Conservation (phyloP, 306 rosid species). For the Castanea crenata region DNA sequence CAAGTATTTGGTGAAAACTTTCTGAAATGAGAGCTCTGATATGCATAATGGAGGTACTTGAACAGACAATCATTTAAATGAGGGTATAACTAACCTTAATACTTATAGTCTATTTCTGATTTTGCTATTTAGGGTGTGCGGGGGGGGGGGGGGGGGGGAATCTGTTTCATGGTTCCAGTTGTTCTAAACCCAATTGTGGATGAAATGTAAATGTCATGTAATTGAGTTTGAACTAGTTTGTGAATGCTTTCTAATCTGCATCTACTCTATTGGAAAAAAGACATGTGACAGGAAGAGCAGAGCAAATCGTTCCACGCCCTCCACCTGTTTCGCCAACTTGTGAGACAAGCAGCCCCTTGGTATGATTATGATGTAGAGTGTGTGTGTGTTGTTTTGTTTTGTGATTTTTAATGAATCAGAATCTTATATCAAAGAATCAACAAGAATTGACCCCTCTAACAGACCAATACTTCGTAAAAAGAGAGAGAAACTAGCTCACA, state of each 20-base stretch:
- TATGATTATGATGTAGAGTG: background rate
- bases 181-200: too few species aligned
- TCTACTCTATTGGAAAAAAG: slow-evolving; percentile 35
- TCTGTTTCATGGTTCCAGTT: too few species aligned
- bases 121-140: too few species aligned
- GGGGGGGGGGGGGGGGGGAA: too few species aligned
- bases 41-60: background rate
- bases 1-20: background rate
- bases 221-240: background rate
- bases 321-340: slow-evolving; percentile 49
- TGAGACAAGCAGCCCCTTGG: slow-evolving; percentile 17
- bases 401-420: too few species aligned
- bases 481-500: too few species aligned
- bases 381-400: too few species aligned
- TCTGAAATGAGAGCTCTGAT: background rate
- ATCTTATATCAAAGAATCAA: too few species aligned
- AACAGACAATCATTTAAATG: background rate
- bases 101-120: too few species aligned
- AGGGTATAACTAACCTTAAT: too few species aligned
- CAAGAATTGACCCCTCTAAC: too few species aligned
- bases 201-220: background rate
- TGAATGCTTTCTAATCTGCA: background rate
- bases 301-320: slow-evolving; percentile 54
- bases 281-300: slow-evolving; percentile 54
- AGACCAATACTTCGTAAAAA: too few species aligned